Conservation (phyloP, 1,284 basidiomycete species). For the Gomphus bonarii region DNA sequence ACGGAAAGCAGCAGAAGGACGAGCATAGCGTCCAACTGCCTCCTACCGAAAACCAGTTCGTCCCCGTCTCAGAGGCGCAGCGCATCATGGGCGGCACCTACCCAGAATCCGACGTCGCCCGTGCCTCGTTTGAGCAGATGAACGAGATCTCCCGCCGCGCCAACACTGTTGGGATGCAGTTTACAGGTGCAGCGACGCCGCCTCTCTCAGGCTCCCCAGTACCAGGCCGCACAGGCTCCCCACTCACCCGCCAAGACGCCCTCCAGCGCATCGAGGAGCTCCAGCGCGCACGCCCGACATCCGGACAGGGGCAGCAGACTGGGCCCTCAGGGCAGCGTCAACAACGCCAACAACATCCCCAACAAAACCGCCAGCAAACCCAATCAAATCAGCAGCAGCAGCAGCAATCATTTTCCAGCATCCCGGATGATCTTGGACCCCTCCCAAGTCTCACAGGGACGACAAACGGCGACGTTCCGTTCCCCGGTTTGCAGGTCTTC, state of each 20-base stretch:
- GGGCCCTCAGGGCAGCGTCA: constrained; percentile 16
- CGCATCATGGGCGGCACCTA: constrained; percentile 44
- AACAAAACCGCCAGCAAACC: constrained; percentile 14
- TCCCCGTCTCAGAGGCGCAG: constrained; percentile 48
- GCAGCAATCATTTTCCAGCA: not conserved
- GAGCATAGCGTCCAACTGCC: not conserved
- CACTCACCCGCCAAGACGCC: constrained; percentile 31
- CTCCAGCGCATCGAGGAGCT: constrained; percentile 42
- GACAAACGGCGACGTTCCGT: constrained; percentile 20
- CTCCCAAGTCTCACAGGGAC: not conserved
- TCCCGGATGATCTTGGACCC: not conserved
- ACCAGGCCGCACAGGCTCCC: constrained; percentile 34
- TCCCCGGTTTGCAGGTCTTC: constrained; percentile 70
- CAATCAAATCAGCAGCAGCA: not conserved
- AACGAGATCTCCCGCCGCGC: constrained; percentile 62
- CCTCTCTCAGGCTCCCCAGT: constrained; percentile 14
- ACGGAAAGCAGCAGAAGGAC: constrained; percentile 21
- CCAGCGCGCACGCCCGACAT: constrained; percentile 30
- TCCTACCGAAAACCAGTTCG: constrained; percentile 33
- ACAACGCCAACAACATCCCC: constrained; percentile 12
- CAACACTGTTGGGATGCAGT: constrained; percentile 31
- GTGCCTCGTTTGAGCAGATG: constrained; percentile 58
- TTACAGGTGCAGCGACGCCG: constrained; percentile 19
- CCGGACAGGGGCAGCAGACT: constrained; percentile 17
- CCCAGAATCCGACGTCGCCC: constrained; percentile 44